These are phyloP conservation scores for Penicillium psychrosexuale DNA, from an alignment of 2,329 filamentous ascomycete genomes.

Conservation along the genomic window DNA sequence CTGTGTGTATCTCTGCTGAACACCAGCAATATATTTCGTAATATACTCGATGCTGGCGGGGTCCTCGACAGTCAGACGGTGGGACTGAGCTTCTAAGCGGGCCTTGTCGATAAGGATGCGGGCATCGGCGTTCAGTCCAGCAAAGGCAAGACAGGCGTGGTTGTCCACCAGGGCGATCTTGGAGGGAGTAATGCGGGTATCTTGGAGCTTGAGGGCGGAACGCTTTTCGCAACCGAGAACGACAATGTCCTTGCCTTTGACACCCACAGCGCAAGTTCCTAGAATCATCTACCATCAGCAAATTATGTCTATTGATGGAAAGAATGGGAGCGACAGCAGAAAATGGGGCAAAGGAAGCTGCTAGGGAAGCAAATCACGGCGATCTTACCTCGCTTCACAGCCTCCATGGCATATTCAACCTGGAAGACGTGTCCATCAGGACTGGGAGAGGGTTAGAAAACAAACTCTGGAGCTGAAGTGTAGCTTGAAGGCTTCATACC, in stretches of 20 bases:
- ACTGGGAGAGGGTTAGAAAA: conserved; percentile 59
- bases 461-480: conserved; percentile 13
- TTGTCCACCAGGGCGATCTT: conserved; percentile 96
- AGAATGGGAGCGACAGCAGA: not conserved
- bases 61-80: conserved; percentile 95
- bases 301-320: not conserved
- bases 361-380: conserved; percentile 10
- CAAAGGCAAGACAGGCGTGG: conserved; percentile 95
- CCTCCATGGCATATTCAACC: conserved; percentile 98
- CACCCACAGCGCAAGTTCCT: conserved; percentile 97
- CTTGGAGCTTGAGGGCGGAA: conserved; percentile 98
- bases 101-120: conserved; percentile 98
- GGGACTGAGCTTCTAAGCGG: conserved; percentile 92
- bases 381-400: conserved; percentile 87
- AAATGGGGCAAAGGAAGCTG: not conserved
- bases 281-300: conserved; percentile 7
- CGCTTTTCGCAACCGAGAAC: conserved; percentile 98
- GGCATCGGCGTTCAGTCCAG: conserved; percentile 94
- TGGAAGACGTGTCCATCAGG: conserved; percentile 99
- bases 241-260: conserved; percentile 91
- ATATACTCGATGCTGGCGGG: conserved; percentile 98
- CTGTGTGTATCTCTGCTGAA: conserved; percentile 98
- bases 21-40: conserved; percentile 95
- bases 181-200: conserved; percentile 96
- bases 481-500: conserved; percentile 47